A percentile compares a stretch with the other conserved stretches of the same genome.
phyloP scores from a whole-genome alignment of 768 basidiomycete genomes.

The Obba rivulosa region DNA sequence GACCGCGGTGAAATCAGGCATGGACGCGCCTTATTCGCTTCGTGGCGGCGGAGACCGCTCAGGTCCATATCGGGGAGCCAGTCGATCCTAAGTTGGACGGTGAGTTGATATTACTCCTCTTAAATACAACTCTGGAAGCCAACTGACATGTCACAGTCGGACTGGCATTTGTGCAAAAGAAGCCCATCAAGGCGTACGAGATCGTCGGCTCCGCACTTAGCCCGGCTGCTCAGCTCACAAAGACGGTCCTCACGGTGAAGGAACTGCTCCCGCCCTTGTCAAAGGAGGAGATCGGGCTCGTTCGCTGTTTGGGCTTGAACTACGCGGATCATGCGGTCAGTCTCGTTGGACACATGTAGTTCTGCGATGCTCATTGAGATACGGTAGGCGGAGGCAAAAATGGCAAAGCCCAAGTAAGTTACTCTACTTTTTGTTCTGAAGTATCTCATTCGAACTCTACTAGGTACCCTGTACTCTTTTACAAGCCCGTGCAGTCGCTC shows the following conservation, averaged over 20 bases:
- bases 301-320: constrained; percentile 76
- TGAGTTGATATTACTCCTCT: constrained; percentile 19
- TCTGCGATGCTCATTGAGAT: background rate
- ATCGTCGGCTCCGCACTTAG: constrained; percentile 69
- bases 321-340: constrained; percentile 79
- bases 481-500: constrained; percentile 67
- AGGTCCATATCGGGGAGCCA: constrained; percentile 75
- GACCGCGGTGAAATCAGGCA: constrained; percentile 34
- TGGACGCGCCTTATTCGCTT: constrained; percentile 85
- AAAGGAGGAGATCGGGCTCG: constrained; percentile 56
- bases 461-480: constrained; percentile 73
- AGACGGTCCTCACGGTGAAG: constrained; percentile 62
- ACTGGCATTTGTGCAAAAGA: constrained; percentile 45
- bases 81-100: constrained; percentile 63
- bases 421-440: background rate
- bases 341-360: constrained; percentile 13
- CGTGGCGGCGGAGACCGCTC: constrained; percentile 66
- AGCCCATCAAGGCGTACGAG: constrained; percentile 62
- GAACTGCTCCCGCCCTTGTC: constrained; percentile 66
- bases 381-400: constrained; percentile 56
- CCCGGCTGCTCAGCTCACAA: constrained; percentile 57
- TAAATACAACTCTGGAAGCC: background rate
- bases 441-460: background rate
- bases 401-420: constrained; percentile 58
- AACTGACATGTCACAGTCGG: constrained; percentile 39